Evolutionary conservation across 2,329 filamentous ascomycete species (phyloP).

Genomic region (Clonostachys rosea): DNA sequence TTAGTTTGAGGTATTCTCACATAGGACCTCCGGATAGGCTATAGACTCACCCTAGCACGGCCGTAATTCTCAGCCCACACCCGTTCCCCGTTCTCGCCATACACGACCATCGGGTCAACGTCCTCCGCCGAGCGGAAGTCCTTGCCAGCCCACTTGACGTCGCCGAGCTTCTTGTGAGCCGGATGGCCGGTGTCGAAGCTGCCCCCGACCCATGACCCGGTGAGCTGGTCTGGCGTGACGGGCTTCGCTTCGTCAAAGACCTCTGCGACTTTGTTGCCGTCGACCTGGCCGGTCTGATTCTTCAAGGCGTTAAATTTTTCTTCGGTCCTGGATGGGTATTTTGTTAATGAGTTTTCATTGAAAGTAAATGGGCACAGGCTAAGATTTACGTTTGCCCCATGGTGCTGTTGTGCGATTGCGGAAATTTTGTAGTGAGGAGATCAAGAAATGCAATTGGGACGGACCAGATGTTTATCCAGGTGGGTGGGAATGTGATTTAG

Average conservation of each 20-base stretch:
- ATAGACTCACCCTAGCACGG: slow-evolving; percentile 4
- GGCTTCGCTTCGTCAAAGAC: slow-evolving; percentile 12
- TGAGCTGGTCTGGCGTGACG: slow-evolving; percentile 11
- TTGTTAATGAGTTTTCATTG: neutral
- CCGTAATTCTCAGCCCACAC: slow-evolving; percentile 3
- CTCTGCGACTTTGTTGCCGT: neutral
- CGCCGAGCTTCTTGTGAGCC: slow-evolving; percentile 9
- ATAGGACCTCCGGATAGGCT: no score
- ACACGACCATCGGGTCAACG: slow-evolving; percentile 19
- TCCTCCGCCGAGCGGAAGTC: slow-evolving; percentile 18
- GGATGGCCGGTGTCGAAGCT: slow-evolving; percentile 17
- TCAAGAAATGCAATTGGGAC: no score
- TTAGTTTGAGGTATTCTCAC: neutral
- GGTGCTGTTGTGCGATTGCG: no score
- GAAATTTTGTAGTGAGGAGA: no score
- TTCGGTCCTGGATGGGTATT: neutral
- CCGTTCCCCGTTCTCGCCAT: slow-evolving; percentile 7
- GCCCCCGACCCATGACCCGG: slow-evolving; percentile 20
- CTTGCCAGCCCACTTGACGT: slow-evolving; percentile 20
- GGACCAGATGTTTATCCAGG: no score
- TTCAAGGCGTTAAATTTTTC: slow-evolving; percentile 10
- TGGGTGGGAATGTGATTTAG: no score
- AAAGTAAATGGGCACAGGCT: neutral
- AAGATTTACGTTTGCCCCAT: neutral
- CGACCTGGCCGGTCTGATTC: neutral